Conservation (phyloP, 305 asterid genomes). For the Solanum hybrid region DNA sequence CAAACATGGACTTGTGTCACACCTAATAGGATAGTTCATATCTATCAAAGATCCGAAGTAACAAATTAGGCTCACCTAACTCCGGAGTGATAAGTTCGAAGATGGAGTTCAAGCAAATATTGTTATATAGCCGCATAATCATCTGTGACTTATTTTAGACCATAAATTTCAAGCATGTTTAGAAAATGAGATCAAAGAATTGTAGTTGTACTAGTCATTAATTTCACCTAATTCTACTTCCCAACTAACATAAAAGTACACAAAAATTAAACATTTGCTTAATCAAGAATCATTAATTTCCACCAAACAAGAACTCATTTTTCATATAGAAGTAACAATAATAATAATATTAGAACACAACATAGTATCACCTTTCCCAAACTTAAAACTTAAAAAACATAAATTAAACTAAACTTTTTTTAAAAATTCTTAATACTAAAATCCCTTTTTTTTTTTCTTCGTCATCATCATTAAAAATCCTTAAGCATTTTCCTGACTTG, state of each 20-base stretch:
- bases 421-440: not conserved
- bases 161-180: rapidly evolving
- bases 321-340: not conserved
- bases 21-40: rapidly evolving
- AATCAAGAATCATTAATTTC: not conserved
- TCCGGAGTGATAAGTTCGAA: rapidly evolving
- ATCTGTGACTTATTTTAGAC: rapidly evolving
- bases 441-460: not conserved
- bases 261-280: not conserved
- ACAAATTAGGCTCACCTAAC: not conserved
- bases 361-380: not conserved
- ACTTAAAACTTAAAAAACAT: not conserved
- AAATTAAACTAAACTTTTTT: not conserved
- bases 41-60: not conserved
- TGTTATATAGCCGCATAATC: too few relatives aligned
- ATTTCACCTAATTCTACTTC: not conserved
- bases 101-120: not conserved
- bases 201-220: rapidly evolving
- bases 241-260: not conserved
- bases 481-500: slow-evolving; percentile 79
- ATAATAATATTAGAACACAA: not conserved
- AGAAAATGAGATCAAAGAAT: not conserved
- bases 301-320: not conserved
- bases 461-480: slow-evolving; percentile 60
- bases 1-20: not conserved